Evolutionary conservation across 768 basidiomycete genomes (phyloP).

Genomic region (Suillus tomentosus): DNA sequence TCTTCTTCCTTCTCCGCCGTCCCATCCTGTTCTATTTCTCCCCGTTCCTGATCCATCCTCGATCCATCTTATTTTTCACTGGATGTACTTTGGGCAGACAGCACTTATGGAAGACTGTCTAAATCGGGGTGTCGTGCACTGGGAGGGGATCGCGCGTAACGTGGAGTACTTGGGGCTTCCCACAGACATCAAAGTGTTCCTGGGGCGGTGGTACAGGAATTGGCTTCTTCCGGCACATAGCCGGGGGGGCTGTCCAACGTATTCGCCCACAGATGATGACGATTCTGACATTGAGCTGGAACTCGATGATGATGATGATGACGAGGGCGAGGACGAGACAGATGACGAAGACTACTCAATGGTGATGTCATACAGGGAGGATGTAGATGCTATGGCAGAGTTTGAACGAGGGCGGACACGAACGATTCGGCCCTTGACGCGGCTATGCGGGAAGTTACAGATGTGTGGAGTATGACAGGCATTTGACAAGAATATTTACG

Average conservation of each 20-base stretch:
- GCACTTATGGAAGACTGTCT: conserved; percentile 68
- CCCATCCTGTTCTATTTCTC: conserved; percentile 70
- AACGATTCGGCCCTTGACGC: conserved; percentile 42
- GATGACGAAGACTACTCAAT: conserved; percentile 30
- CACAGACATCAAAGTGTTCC: conserved; percentile 73
- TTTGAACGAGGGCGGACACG: conserved; percentile 43
- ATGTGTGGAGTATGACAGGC: conserved; percentile 18
- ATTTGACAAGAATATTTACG: conserved; percentile 4
- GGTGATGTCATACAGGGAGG: conserved; percentile 42
- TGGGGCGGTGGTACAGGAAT: conserved; percentile 72
- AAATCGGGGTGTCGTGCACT: conserved; percentile 62
- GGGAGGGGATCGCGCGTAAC: conserved; percentile 88
- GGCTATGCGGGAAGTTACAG: conserved; percentile 28
- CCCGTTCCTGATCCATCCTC: conserved; percentile 76
- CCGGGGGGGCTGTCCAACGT: conserved; percentile 27
- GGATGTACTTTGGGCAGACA: conserved; percentile 80
- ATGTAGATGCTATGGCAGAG: conserved; percentile 41
- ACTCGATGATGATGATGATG: conserved; percentile 23
- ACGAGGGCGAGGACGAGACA: conserved; percentile 27
- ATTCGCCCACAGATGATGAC: conserved; percentile 35
- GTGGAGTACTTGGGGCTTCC: conserved; percentile 85
- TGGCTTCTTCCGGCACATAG: conserved; percentile 49
- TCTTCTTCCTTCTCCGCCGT: conserved; percentile 59
- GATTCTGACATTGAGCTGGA: conserved; percentile 37
- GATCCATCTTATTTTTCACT: conserved; percentile 72